Evolutionary conservation across 2,329 filamentous ascomycete genomes (phyloP).

Genomic region (Canariomyces notabilis): DNA sequence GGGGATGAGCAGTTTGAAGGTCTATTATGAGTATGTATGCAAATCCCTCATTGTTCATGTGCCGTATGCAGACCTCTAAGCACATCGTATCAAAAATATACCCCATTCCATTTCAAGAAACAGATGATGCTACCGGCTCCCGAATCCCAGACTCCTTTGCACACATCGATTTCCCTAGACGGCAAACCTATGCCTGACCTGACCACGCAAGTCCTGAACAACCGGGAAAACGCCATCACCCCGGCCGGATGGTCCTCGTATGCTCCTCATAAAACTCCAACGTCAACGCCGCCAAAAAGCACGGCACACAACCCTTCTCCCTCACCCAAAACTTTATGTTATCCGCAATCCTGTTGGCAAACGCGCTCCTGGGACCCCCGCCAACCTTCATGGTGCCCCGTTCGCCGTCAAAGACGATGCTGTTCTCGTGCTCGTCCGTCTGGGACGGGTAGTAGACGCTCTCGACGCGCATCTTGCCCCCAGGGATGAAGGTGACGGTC

Average conservation of each 20-base stretch:
- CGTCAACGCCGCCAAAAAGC: constrained; percentile 85
- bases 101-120: no score
- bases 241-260: constrained; percentile 24
- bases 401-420: constrained; percentile 84
- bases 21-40: no score
- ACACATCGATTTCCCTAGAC: no score
- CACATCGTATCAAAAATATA: no score
- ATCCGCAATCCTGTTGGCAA: constrained; percentile 77
- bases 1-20: no score
- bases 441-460: constrained; percentile 71
- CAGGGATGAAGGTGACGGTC: constrained; percentile 94
- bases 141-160: no score
- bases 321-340: constrained; percentile 95
- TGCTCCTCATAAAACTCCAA: constrained; percentile 85
- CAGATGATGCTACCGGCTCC: no score
- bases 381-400: constrained; percentile 97
- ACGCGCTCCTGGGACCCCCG: constrained; percentile 79
- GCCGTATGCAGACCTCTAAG: no score
- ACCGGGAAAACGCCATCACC: neutral
- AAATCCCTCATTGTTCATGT: no score
- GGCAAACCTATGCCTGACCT: no score
- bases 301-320: constrained; percentile 87
- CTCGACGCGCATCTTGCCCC: constrained; percentile 90
- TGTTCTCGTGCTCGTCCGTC: constrained; percentile 66
- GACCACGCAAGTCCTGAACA: neutral